Evolutionary conservation across 1,139 yeast genomes (phyloP).

Genomic region (Kodamaea fungicola): DNA sequence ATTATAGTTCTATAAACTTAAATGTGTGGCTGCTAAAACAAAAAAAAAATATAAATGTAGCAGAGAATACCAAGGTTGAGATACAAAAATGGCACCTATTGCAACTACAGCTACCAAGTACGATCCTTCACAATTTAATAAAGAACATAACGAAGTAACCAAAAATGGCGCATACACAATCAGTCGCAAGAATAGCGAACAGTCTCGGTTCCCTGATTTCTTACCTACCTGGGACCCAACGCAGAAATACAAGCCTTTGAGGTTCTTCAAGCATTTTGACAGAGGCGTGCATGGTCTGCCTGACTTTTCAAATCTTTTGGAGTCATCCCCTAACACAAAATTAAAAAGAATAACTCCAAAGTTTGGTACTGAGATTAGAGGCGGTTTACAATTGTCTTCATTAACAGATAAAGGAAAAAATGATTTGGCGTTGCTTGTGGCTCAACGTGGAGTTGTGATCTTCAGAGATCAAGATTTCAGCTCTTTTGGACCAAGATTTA

Average conservation of each 20-base stretch:
- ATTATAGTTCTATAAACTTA: no score
- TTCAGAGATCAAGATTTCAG: slow-evolving; percentile 35
- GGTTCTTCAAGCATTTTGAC: slow-evolving; percentile 21
- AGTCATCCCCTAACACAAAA: slow-evolving; percentile 6
- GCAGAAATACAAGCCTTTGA: slow-evolving; percentile 22
- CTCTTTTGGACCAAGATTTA: slow-evolving; percentile 25
- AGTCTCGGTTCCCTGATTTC: slow-evolving; percentile 21
- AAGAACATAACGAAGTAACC: slow-evolving; percentile 22
- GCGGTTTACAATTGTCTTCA: slow-evolving; percentile 21
- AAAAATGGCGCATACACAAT: slow-evolving; percentile 25
- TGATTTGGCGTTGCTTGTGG: slow-evolving; percentile 32
- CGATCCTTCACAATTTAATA: slow-evolving; percentile 29
- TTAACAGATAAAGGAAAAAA: slow-evolving; percentile 23
- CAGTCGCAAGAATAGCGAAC: slow-evolving; percentile 17
- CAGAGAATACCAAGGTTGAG: not conserved
- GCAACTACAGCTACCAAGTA: slow-evolving; percentile 17
- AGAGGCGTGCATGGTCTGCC: slow-evolving; percentile 21
- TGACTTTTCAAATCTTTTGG: slow-evolving; percentile 16
- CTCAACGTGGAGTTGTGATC: slow-evolving; percentile 33
- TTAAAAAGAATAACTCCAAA: slow-evolving; percentile 15
- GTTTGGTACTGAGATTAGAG: slow-evolving; percentile 19
- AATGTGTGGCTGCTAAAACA: slow-evolving; percentile 7
- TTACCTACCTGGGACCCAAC: slow-evolving; percentile 30
- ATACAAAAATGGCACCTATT: slow-evolving; percentile 5
- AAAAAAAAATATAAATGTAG: not conserved